Evolutionary conservation across 2,329 filamentous ascomycete genomes (phyloP).

Genomic region (Hymenoscyphus scutula): DNA sequence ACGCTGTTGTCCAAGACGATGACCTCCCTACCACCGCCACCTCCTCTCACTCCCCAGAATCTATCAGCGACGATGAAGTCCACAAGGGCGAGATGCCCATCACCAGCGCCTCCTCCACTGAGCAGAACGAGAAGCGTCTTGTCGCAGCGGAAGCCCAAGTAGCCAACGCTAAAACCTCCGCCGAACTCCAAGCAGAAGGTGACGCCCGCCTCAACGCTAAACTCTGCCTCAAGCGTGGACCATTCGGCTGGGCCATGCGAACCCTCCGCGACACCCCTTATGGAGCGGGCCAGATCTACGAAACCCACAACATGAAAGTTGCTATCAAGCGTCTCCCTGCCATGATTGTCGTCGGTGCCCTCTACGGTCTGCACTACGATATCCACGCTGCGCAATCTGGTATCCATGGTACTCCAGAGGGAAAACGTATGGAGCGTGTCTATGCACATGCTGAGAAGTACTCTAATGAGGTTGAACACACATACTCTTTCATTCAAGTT

Average conservation of each 20-base stretch:
- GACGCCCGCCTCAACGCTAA: slow-evolving; percentile 59
- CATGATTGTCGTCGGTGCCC: slow-evolving; percentile 56
- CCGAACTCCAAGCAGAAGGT: slow-evolving; percentile 57
- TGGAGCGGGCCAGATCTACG: slow-evolving; percentile 71
- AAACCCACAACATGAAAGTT: slow-evolving; percentile 66
- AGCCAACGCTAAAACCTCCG: slow-evolving; percentile 46
- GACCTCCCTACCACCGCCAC: slow-evolving; percentile 39
- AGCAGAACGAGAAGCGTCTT: slow-evolving; percentile 44
- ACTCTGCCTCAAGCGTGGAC: slow-evolving; percentile 60
- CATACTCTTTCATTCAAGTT: slow-evolving; percentile 52
- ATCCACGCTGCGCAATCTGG: slow-evolving; percentile 75
- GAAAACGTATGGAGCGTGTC: slow-evolving; percentile 66
- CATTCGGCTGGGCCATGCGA: slow-evolving; percentile 82
- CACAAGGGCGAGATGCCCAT: not conserved
- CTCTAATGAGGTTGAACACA: slow-evolving; percentile 67
- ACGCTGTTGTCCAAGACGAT: slow-evolving; percentile 71
- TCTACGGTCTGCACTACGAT: slow-evolving; percentile 79
- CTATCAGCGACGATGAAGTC: slow-evolving; percentile 24
- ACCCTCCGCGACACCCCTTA: slow-evolving; percentile 71
- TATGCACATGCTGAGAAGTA: slow-evolving; percentile 65
- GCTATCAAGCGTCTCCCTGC: slow-evolving; percentile 67
- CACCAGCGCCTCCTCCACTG: slow-evolving; percentile 7
- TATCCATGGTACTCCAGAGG: slow-evolving; percentile 69
- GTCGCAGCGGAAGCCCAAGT: slow-evolving; percentile 49
- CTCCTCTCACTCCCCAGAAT: slow-evolving; percentile 30